phyloP scores from a whole-genome alignment of 208 protist species.

The Phytomonas sp. region DNA sequence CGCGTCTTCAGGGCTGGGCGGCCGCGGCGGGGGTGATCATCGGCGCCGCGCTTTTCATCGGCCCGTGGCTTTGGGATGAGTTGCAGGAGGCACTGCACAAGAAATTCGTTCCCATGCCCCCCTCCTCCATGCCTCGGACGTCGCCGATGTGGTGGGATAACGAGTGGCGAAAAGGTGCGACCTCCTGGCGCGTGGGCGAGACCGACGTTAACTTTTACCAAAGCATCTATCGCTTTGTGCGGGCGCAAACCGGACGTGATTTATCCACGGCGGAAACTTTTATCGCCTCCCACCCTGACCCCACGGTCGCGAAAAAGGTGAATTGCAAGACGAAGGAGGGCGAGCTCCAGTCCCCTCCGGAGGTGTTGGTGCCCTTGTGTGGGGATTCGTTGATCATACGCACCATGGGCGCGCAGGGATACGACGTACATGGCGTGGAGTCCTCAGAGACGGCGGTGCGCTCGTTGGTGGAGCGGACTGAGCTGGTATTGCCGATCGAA shows the following conservation, averaged over 20 bases:
- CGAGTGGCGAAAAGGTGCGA: constrained; percentile 81
- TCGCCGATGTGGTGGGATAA: constrained; percentile 87
- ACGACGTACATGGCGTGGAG: constrained; percentile 81
- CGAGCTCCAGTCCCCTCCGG: constrained; percentile 12
- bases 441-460: constrained; percentile 67
- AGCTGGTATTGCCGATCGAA: constrained; percentile 31
- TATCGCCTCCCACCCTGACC: constrained; percentile 17
- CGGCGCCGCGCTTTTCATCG: constrained; percentile 54
- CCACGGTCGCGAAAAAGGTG: not conserved
- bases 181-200: constrained; percentile 72
- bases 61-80: constrained; percentile 72
- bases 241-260: constrained; percentile 57
- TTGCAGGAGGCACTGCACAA: constrained; percentile 55
- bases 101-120: constrained; percentile 51
- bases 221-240: constrained; percentile 54
- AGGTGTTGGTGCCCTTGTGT: constrained; percentile 80
- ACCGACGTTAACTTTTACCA: constrained; percentile 46
- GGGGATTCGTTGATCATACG: constrained; percentile 81
- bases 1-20: constrained; percentile 57
- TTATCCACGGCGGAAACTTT: constrained; percentile 55
- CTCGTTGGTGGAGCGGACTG: constrained; percentile 50
- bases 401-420: constrained; percentile 56
- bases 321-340: not conserved
- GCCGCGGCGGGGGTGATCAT: constrained; percentile 54
- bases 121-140: constrained; percentile 53